Evolutionary conservation across 129 eudicot species (phyloP).

Genomic region (Flaveria robusta): DNA sequence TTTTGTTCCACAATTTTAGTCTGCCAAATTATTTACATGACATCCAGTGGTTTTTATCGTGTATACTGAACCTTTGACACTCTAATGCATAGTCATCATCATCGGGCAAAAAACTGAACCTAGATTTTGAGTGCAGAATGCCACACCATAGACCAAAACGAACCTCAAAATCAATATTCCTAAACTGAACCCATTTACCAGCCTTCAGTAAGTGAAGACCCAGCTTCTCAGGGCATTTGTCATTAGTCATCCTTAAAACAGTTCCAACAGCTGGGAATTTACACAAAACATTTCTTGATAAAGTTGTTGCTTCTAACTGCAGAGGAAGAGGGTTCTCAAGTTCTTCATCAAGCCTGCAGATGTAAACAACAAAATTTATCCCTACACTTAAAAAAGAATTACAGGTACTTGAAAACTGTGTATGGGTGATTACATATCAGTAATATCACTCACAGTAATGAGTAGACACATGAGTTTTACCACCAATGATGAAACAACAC

Average conservation of each 20-base stretch:
- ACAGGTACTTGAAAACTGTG: neutral
- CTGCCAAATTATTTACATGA: neutral
- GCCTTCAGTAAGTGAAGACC: slow-evolving; percentile 51
- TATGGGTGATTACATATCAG: neutral
- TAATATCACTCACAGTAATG: neutral
- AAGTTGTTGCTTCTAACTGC: slow-evolving; percentile 51
- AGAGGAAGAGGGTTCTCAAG: slow-evolving; percentile 58
- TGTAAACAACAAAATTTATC: slow-evolving; percentile 9
- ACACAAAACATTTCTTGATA: slow-evolving; percentile 65
- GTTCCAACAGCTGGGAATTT: slow-evolving; percentile 79
- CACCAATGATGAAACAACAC: slow-evolving; percentile 39
- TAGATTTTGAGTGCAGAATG: slow-evolving; percentile 54
- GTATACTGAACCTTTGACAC: slow-evolving; percentile 55
- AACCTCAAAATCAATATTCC: slow-evolving; percentile 47
- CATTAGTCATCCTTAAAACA: slow-evolving; percentile 56
- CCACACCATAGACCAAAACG: slow-evolving; percentile 73
- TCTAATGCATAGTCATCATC: slow-evolving; percentile 51
- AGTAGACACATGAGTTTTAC: slow-evolving; percentile 14
- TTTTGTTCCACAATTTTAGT: neutral
- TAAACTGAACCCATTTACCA: slow-evolving; percentile 73
- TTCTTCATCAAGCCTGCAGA: slow-evolving; percentile 70
- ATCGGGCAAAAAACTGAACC: slow-evolving; percentile 56
- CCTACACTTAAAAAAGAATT: neutral
- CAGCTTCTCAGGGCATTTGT: slow-evolving; percentile 47
- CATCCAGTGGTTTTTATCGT: neutral